Evolutionary conservation across 441 rosid species (phyloP), one percentile per base, ranked within the genome.

Genomic region (Erodium texanum): DNA sequence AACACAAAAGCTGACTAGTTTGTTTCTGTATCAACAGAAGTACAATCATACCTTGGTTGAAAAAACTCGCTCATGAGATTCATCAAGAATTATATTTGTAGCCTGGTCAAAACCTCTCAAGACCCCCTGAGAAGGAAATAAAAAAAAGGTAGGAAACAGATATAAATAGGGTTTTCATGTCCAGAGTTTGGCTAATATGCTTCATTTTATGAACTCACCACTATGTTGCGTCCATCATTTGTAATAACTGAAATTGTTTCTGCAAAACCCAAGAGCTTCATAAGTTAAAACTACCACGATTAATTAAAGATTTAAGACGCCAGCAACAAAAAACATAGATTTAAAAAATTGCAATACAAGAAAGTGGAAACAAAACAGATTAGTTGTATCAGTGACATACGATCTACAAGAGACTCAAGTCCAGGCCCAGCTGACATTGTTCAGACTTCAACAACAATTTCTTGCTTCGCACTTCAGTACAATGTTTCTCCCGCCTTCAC

Each of bases 101-200:
- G 99, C 97, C 76, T 91, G 99, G 77, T 93, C 97, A 75, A 88
- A 93, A 59, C 97, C 99, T 79, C 87, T 91, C 70, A 93, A 77
- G 66, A 86, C 69, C 68, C 99, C 97, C 98, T 91, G 74, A 64
- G 66, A 38, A 65, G 14, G 2, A 6, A n/a, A 24, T 34, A 24
- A 24, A 16, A 70, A 70, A 3, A 15, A 24, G 56, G 36, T 54
- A 66, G 36, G n/a, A 18, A 69, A 22, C 36, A n/a, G 43, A 34
- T n/a, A 38, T 32, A 9, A 24, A 38, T n/a, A 14, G 14, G 18
- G 38, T 38, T 5, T 32, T 15, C 38, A 61, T 36, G 16, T 34
- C 27, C 7, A 1, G 9, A n/a, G 10, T 41, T 66, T 41, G 10
- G 59, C 29, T 14, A 68, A 59, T 34, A 29, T 61, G 20, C 1